Base-by-base conservation (phyloP, 768 basidiomycete species). In the Collybia nuda region DNA sequence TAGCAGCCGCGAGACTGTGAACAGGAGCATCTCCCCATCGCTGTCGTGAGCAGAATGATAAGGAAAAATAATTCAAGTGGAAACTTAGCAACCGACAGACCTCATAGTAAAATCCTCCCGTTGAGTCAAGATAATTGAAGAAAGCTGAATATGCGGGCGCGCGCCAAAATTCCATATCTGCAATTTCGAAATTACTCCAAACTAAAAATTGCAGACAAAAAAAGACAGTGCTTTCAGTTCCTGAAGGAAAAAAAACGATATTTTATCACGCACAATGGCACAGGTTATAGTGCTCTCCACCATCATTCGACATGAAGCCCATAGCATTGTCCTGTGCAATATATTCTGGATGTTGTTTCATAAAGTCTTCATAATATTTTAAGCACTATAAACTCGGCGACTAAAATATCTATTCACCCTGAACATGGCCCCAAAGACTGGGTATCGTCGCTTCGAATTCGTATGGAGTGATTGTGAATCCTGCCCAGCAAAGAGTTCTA, bases 21-120 rank as follows among this genome's bases (percentile, higher is more conserved):
- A 94, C 86, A 0, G 90, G 90, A 0, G 91, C 92, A 62, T 93
- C 92, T 9, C 91, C 91, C 88, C 88, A 89, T 8, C 87, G 79
- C 79, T 88, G 53, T 23, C 45, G n/a, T 15, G 14, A n/a, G n/a
- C n/a, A n/a, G n/a, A 74, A 43, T 19, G 21, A 49, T 76, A 76
- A 17, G 77, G 72, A 6, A 75, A 75, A 26, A 17, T 0, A 39
- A 74, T 73, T 67, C 70, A 37, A 66, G 7, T 14, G 11, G 64
- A 61, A 29, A 24, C 15, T 11, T 32, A 11, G 40, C 43, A 17
- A 28, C 28, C 74, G 40, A 45, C 42, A 15, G 62, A 79, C 78
- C 65, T 86, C 84, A 54, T 84, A 85, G 64, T 85, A 86, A 64
- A 86, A 85, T 2, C 85, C 85, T 7, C 85, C 85, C 18, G 73